Percentiles rank a stretch among this genome's conserved stretches.
These are phyloP conservation scores for Anthracocystis setariae DNA, from an alignment of 1,284 basidiomycete species.

Conservation along the genomic window DNA sequence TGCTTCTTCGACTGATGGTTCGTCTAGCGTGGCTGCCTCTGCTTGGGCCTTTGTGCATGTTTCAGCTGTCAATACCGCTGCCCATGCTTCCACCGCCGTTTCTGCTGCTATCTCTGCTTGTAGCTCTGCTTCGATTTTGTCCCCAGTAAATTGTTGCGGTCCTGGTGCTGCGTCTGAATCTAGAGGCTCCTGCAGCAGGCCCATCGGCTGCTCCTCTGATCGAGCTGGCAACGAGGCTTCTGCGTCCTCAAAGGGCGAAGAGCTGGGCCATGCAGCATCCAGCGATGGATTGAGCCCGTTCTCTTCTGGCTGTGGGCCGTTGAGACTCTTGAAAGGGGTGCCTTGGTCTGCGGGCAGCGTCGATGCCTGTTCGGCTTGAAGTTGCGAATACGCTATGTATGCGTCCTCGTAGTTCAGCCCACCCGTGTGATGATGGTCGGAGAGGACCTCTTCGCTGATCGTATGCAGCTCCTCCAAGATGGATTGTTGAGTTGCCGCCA, in stretches of 20 bases:
- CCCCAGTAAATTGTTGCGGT: background rate
- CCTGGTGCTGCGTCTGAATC: background rate
- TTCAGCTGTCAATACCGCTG: no score
- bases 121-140: background rate
- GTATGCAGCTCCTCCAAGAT: slow-evolving; percentile 44
- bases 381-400: background rate
- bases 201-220: background rate
- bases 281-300: background rate
- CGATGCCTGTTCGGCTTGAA: background rate
- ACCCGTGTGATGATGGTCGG: background rate
- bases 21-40: no score
- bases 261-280: no score
- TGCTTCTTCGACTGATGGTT: no score
- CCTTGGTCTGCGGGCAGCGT: background rate
- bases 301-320: background rate
- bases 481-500: slow-evolving; percentile 42
- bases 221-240: background rate
- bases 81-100: no score
- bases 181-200: background rate
- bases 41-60: no score
- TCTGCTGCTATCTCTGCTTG: no score
- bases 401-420: background rate
- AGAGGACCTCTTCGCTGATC: slow-evolving; percentile 35
- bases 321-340: background rate
- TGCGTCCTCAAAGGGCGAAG: no score